Conservation (phyloP, 768 basidiomycete species). For the Mycena polygramma region DNA sequence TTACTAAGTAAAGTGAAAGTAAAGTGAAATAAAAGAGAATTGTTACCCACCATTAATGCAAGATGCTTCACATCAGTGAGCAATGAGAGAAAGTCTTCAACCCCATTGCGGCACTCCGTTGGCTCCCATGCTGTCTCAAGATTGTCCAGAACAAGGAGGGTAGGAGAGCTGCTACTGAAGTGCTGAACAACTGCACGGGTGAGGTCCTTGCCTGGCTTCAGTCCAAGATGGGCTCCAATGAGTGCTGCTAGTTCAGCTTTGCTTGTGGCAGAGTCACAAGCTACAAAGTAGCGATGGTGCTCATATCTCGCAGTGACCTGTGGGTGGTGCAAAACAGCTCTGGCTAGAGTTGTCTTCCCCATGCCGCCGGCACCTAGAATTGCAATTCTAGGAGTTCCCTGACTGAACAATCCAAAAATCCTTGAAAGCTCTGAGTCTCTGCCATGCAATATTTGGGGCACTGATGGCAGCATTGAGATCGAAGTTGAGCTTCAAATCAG, state of each 20-base stretch:
- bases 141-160: not conserved
- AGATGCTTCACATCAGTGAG: too few species aligned
- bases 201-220: not conserved
- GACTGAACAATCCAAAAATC: not conserved
- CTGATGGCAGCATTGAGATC: not conserved
- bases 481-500: too few species aligned
- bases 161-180: not conserved
- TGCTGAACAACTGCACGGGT: not conserved
- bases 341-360: not conserved
- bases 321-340: not conserved
- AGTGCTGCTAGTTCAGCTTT: not conserved
- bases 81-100: not conserved
- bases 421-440: not conserved
- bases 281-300: not conserved
- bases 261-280: not conserved
- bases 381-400: not conserved
- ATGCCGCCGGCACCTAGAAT: not conserved
- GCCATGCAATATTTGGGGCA: not conserved
- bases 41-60: not conserved
- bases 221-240: not conserved
- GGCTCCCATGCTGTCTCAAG: not conserved
- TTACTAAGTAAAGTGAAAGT: too few species aligned
- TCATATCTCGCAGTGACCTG: not conserved
- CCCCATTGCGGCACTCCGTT: too few species aligned
- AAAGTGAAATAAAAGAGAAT: too few species aligned